phyloP scores from a whole-genome alignment of 2,329 filamentous ascomycete species.

The Hypomyces rosellus region DNA sequence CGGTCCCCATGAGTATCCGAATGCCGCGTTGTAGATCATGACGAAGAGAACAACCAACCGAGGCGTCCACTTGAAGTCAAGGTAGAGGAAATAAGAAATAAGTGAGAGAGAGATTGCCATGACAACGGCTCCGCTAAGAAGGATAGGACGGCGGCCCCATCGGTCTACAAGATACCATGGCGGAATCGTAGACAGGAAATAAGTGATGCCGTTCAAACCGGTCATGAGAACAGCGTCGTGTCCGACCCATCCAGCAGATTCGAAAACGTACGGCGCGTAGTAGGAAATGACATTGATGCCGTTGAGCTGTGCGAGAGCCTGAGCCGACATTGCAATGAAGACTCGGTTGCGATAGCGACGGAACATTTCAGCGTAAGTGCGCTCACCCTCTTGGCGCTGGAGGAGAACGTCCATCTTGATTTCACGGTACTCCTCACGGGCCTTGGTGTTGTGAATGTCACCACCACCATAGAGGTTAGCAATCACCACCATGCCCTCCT shows the following conservation, averaged over 20 bases:
- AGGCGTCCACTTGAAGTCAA: conserved; percentile 73
- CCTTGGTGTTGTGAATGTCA: conserved; percentile 88
- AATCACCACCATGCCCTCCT: conserved; percentile 97
- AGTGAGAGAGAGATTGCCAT: conserved; percentile 84
- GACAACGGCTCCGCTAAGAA: conserved; percentile 80
- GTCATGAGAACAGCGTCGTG: conserved; percentile 94
- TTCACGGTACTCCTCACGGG: conserved; percentile 91
- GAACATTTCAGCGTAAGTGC: conserved; percentile 92
- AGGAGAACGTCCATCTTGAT: conserved; percentile 98
- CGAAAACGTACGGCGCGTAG: conserved; percentile 94
- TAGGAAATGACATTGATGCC: conserved; percentile 99
- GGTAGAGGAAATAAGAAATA: conserved; percentile 93
- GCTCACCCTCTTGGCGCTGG: conserved; percentile 89
- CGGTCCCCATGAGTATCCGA: conserved; percentile 91
- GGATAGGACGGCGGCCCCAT: conserved; percentile 82
- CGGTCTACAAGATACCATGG: conserved; percentile 96
- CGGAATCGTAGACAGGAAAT: conserved; percentile 84
- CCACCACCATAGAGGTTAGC: conserved; percentile 94
- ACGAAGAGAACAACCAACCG: conserved; percentile 87
- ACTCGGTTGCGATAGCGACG: conserved; percentile 83
- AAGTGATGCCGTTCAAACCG: conserved; percentile 86
- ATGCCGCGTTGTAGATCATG: conserved; percentile 97
- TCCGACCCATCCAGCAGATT: conserved; percentile 91
- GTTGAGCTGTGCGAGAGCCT: conserved; percentile 91
- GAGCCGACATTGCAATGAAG: conserved; percentile 97